These are phyloP conservation scores for Gnaphalium uliginosum DNA, from an alignment of 129 eudicot species.

Conservation along the genomic window DNA sequence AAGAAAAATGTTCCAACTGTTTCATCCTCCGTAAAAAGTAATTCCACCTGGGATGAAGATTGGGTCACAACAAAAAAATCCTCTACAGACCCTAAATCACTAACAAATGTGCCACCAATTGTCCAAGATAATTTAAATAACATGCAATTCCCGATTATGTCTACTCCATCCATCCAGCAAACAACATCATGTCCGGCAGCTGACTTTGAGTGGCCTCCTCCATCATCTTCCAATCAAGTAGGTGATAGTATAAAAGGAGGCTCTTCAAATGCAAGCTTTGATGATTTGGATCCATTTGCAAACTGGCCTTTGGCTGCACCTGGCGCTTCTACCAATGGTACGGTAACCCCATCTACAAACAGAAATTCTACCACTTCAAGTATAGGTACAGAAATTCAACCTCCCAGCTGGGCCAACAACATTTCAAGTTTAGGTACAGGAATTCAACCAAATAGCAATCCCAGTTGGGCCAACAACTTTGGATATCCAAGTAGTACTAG, in stretches of 20 bases:
- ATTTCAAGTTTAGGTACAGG: constrained; percentile 29
- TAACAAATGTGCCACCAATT: constrained; percentile 33
- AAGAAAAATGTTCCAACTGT: constrained; percentile 44
- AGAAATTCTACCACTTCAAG: constrained; percentile 13
- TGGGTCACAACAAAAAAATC: constrained; percentile 61
- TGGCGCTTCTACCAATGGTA: constrained; percentile 43
- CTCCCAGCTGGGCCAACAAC: constrained; percentile 48
- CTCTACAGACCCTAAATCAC: constrained; percentile 38
- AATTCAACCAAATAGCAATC: constrained; percentile 34
- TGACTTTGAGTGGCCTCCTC: constrained; percentile 93
- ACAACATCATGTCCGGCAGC: constrained; percentile 61
- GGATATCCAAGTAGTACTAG: constrained; percentile 29
- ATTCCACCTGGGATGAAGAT: constrained; percentile 89
- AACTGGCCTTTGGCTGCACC: constrained; percentile 70
- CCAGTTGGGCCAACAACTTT: constrained; percentile 50
- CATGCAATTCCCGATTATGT: constrained; percentile 37
- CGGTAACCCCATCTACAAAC: background rate
- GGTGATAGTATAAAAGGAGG: constrained; percentile 36
- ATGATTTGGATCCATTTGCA: constrained; percentile 93
- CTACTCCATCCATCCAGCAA: constrained; percentile 55
- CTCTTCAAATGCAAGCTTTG: constrained; percentile 53
- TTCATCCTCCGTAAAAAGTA: constrained; percentile 43
- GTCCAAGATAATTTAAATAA: constrained; percentile 34
- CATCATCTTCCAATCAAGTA: constrained; percentile 42
- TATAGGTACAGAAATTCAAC: constrained; percentile 38